Evolutionary conservation across 1,284 basidiomycete species (phyloP), one percentile per base, ranked within the genome.

Genomic region (Amylostereum chailletii): DNA sequence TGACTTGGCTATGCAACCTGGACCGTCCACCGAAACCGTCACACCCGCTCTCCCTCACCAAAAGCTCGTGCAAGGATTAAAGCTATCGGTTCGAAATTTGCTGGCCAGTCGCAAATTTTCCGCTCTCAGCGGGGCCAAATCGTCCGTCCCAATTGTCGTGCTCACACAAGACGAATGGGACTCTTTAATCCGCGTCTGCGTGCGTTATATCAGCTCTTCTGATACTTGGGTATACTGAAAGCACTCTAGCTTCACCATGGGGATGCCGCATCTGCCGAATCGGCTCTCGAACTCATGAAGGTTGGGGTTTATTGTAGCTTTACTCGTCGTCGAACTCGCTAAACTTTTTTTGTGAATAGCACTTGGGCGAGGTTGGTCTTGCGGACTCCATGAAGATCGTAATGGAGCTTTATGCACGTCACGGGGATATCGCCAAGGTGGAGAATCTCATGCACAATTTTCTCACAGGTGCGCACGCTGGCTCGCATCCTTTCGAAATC

Each of bases 361-460:
- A 10, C 46, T 70, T 8, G 45, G 65, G 4, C 55, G 74, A 43
- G 10, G 42, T 27, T 11, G 29, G 32, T 5, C 58, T 73, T 3
- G 69, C 71, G 53, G 62, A 70, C 2, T 58, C 70, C 1, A 40
- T 77, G 6, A 75, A 76, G 47, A 56, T 60, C 5, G 60, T 83
- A 0, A 62, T 90, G 40, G 68, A 66, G 42, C 58, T 72, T 10
- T 76, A 81, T 54, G 77, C 82, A 1, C 52, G 58, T 2, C 53
- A 57, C 0, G 81, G 81, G 0, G 69, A 81, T 43, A 58, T 72
- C 3, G 57, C 57, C 10, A 68, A 64, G 6, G 63, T 75, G 0
- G 81, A 86, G 57, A 53, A 65, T 10, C 62, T 77, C 47, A 57
- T 83, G 38, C 55, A 68, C 37, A 63, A 63, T 34, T 69, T 71